These are phyloP conservation scores for Coriaria nepalensis DNA, from an alignment of 306 rosid genomes.

Conservation along the genomic window DNA sequence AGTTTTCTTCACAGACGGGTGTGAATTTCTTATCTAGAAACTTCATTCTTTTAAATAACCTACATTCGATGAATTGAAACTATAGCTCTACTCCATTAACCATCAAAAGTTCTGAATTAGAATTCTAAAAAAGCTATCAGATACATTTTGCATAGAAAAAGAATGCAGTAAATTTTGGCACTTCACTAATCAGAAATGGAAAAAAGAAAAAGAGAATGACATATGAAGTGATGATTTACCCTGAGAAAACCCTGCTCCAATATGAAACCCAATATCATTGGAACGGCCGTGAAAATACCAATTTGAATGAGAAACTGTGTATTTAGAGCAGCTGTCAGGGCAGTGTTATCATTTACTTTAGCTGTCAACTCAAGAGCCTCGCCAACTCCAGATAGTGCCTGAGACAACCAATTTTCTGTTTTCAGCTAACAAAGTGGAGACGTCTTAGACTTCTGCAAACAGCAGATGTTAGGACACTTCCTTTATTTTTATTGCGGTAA, in stretches of 20 bases:
- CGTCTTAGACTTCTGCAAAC: too few species aligned
- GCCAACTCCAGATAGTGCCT: conserved; percentile 95
- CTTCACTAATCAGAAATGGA: too few species aligned
- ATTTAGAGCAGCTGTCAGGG: conserved; percentile 61
- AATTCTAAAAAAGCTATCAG: neutral
- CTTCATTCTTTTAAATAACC: too few species aligned
- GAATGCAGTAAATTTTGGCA: neutral
- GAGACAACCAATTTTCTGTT: conserved; percentile 8
- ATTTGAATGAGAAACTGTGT: conserved; percentile 83
- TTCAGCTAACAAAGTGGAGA: neutral
- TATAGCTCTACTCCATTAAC: too few species aligned
- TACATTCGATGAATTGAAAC: too few species aligned
- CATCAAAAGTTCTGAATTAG: too few species aligned
- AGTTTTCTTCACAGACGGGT: too few species aligned
- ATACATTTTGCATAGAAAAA: neutral
- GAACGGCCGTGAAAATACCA: conserved; percentile 84
- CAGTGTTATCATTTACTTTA: conserved; percentile 35
- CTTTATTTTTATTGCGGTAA: too few species aligned
- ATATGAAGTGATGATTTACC: conserved; percentile 28
- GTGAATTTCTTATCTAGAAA: too few species aligned
- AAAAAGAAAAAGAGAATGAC: neutral
- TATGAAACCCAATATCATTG: conserved; percentile 73
- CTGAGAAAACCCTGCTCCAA: conserved; percentile 79
- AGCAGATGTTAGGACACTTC: too few species aligned
- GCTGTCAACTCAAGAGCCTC: conserved; percentile 50